Percentiles rank a stretch among this genome's conserved stretches.
These are phyloP conservation scores for Heliamphora pulchella DNA, from an alignment of 179 eudicot genomes.

Conservation along the genomic window DNA sequence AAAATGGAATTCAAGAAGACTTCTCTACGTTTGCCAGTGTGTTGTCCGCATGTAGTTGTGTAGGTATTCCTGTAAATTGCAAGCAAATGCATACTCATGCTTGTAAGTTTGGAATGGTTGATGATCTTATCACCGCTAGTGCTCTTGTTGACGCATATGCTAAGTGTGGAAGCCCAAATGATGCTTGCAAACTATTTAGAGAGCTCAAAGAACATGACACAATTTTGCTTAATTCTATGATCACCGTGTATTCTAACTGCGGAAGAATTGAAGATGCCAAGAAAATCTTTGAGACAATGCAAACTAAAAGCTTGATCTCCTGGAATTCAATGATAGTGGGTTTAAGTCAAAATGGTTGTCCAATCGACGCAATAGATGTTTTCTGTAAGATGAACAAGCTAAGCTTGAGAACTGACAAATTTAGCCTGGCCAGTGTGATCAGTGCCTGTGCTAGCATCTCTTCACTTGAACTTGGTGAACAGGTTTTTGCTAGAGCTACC, in stretches of 20 bases:
- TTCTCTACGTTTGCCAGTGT: slow-evolving; percentile 55
- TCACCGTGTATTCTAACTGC: slow-evolving; percentile 56
- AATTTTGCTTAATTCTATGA: slow-evolving; percentile 76
- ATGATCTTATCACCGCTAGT: slow-evolving; percentile 52
- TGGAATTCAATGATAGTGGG: slow-evolving; percentile 91
- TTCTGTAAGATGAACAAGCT: slow-evolving; percentile 55
- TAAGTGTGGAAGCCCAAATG: slow-evolving; percentile 51
- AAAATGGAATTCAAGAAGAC: slow-evolving; percentile 37
- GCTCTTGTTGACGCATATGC: slow-evolving; percentile 67
- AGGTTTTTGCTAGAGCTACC: slow-evolving; percentile 61
- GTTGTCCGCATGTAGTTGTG: slow-evolving; percentile 47
- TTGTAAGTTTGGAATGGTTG: slow-evolving; percentile 46
- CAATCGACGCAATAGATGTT: slow-evolving; percentile 49
- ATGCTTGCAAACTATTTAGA: slow-evolving; percentile 52
- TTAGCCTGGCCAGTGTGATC: slow-evolving; percentile 67
- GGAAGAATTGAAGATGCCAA: slow-evolving; percentile 77
- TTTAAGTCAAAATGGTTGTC: slow-evolving; percentile 66
- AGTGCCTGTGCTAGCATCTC: slow-evolving; percentile 71
- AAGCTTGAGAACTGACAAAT: slow-evolving; percentile 48
- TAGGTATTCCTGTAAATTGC: slow-evolving; percentile 38
- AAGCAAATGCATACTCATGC: slow-evolving; percentile 56
- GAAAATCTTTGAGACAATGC: slow-evolving; percentile 50
- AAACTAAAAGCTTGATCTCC: slow-evolving; percentile 58
- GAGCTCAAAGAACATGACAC: slow-evolving; percentile 67
- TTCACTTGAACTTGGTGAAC: slow-evolving; percentile 71